Base-by-base conservation (phyloP, 2,329 filamentous ascomycete genomes). In the Sporothrix euskadiensis region DNA sequence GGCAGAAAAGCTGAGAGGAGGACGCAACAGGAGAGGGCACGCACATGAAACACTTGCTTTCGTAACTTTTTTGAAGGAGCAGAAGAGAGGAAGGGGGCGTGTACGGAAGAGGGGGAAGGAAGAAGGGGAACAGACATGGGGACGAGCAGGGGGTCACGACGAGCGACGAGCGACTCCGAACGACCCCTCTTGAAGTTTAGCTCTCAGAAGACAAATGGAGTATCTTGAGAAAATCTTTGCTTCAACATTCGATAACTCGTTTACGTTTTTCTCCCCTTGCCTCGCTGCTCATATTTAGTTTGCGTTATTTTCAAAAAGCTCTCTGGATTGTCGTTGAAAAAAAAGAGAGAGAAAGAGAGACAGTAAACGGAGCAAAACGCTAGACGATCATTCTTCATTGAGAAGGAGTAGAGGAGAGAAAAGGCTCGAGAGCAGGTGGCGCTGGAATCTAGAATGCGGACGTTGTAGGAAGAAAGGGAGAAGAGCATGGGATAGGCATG, bases 1-100 rank as follows among this genome's bases (percentile, higher is more conserved):
- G n/a, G 14, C 35, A 52, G 44, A 52, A 19, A 52, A 52, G 44
- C 41, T 49, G 65, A 32, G 30, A 26, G 32, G 32, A 47, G 61
- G 26, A 12, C 10, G 22, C 5, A 66, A 49, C 26, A 56, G 49
- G 32, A 69, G 32, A 69, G 66, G 66, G 49, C 19, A 70, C 7
- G 68, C 49, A 57, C 52, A 56, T 70, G 49, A 70, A 57, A 69
- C 65, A 69, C 65, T 69, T 69, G 65, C 47, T 16, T 69, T 54
- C 44, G 41, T 19, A 39, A n/a, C 26, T 22, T 22, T n/a, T 49
- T 2, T 54, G 57, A 61, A 61, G 39, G 41, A 66, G 22, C 39
- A 26, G 63, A 26, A 26, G 30, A 32, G 47, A 19, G 30, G 32
- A 9, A 8, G 19, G 35, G 68, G 68, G 68, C 19, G 66, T 41